phyloP scores from a whole-genome alignment of 768 basidiomycete species.

The Antrodiella citrinella region DNA sequence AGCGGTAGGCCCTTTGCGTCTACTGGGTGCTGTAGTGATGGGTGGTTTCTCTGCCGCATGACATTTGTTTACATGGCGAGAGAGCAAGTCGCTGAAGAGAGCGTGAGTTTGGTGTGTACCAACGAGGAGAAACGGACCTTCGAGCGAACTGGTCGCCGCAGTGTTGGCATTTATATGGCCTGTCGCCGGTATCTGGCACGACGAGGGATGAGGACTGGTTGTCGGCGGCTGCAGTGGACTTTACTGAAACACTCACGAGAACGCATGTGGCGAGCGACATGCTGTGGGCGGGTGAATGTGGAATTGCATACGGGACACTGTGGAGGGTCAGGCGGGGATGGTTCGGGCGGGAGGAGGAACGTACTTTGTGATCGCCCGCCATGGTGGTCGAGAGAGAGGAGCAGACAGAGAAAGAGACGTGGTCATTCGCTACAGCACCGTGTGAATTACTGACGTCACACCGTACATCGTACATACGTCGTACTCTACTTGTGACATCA shows the following conservation, averaged over 20 bases:
- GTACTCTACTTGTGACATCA: conserved; percentile 1
- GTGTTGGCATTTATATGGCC: conserved; percentile 82
- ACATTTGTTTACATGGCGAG: conserved; percentile 83
- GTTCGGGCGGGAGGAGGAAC: conserved; percentile 6
- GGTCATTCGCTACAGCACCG: conserved; percentile 2
- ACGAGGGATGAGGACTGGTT: conserved; percentile 3
- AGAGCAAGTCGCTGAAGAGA: conserved; percentile 62
- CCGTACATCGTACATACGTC: neutral
- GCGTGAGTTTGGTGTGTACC: neutral
- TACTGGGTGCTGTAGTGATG: conserved; percentile 27
- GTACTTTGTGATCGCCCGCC: conserved; percentile 26
- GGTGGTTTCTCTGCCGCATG: conserved; percentile 68
- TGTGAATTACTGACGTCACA: neutral
- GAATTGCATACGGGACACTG: conserved; percentile 81
- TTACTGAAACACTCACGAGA: conserved; percentile 54
- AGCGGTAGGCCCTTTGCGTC: conserved; percentile 61
- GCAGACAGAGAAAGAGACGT: conserved; percentile 3
- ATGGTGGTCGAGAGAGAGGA: conserved; percentile 11
- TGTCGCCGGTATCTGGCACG: conserved; percentile 72
- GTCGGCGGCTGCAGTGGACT: too few relatives aligned
- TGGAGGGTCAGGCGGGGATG: neutral
- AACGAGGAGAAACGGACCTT: conserved; percentile 39
- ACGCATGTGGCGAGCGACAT: conserved; percentile 87
- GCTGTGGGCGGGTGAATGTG: conserved; percentile 82
- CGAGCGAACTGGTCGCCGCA: conserved; percentile 89